Evolutionary conservation across 1,284 basidiomycete genomes (phyloP), one percentile per base, ranked within the genome.

Genomic region (Melampsora larici-populina): DNA sequence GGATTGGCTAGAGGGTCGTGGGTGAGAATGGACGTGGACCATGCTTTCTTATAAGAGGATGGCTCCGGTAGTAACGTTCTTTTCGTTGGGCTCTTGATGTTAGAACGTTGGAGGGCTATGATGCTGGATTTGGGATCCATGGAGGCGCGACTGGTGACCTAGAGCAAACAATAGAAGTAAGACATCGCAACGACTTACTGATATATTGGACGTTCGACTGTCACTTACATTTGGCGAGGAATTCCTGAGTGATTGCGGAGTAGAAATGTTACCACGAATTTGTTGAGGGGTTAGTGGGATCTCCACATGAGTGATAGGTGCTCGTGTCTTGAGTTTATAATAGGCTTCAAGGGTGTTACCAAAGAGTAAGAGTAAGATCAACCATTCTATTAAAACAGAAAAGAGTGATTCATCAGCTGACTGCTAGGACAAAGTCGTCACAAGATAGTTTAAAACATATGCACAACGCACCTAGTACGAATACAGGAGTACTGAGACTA

Each of bases 281-380:
- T 73, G 71, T 73, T 73, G 73, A 65, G 73, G 65, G 11, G 65
- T 68, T n/a, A 75, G 24, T 2, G 73, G 73, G 1, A 75, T n/a
- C 40, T 75, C 73, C 18, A 75, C 51, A 58, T 75, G 73, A 8
- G 73, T 75, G 49, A 68, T 31, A 18, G 64, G 65, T 4, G 26
- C 24, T 11, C 58, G 63, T 11, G 71, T 74, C 29, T 74, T 74
- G 1, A 66, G 48, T 33, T 21, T 65, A 18, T 74, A 75, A 40
- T 67, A 68, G 11, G 31, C 64, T 24, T 75, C 49, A 11, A 75
- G 13, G 31, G 60, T 5, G 51, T 75, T 75, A 3, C 43, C 31
- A 6, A 67, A 24, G 21, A 75, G 15, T n/a, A 75, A 3, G 5
- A 68, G 31, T 17, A 66, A 33, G 1, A 75, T 24, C 11, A 67